Evolutionary conservation across 2,329 filamentous ascomycete species (phyloP).

Genomic region (Eutypella sp.): DNA sequence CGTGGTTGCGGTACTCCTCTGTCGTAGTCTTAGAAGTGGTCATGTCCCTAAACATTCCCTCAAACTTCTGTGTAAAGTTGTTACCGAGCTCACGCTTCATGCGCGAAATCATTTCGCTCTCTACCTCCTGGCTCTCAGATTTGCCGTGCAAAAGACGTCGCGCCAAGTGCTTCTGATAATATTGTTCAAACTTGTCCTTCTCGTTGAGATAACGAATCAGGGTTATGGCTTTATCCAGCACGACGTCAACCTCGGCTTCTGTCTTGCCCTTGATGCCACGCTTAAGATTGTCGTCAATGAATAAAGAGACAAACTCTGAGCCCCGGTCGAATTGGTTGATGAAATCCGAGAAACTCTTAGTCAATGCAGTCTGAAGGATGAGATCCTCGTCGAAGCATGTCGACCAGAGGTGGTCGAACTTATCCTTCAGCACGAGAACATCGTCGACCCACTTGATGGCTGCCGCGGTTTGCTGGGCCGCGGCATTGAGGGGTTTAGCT

Average conservation of each 20-base stretch:
- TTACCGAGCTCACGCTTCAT: constrained; percentile 98
- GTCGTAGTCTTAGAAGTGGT: constrained; percentile 80
- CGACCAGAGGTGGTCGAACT: constrained; percentile 77
- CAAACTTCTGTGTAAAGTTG: constrained; percentile 86
- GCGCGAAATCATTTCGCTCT: constrained; percentile 90
- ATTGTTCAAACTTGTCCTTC: constrained; percentile 91
- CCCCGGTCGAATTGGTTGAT: constrained; percentile 85
- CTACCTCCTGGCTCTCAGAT: constrained; percentile 84
- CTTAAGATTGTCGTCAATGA: constrained; percentile 95
- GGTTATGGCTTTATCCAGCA: constrained; percentile 85
- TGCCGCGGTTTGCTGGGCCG: constrained; percentile 76
- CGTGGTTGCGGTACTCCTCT: constrained; percentile 67
- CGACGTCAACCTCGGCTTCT: constrained; percentile 75
- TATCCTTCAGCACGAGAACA: constrained; percentile 77
- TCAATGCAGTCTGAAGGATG: constrained; percentile 73
- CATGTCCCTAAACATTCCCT: constrained; percentile 98
- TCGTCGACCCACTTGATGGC: constrained; percentile 96
- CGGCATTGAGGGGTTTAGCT: constrained; percentile 46
- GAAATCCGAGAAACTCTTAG: constrained; percentile 83
- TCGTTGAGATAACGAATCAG: constrained; percentile 85
- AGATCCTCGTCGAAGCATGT: constrained; percentile 71
- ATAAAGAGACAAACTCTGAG: constrained; percentile 90
- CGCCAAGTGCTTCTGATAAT: constrained; percentile 96
- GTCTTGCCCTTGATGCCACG: constrained; percentile 91
- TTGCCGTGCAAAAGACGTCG: constrained; percentile 83